Base-by-base conservation (phyloP, 257 asterid genomes). In the Solanum tarapatanum region DNA sequence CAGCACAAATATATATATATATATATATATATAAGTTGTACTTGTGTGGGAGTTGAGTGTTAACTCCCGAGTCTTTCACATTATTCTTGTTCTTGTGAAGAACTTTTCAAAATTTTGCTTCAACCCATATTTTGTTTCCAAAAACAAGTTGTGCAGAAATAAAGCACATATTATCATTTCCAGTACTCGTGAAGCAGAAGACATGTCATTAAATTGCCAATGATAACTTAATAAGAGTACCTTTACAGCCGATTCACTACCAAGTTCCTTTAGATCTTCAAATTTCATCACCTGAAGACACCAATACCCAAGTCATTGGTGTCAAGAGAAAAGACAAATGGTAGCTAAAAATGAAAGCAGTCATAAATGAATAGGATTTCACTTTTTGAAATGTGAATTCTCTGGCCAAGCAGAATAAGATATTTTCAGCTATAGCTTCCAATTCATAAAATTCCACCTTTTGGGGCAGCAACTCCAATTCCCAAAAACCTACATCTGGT, bases 231-330 rank as follows among this genome's bases (percentile, higher is more conserved):
- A 45, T 26, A 19, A 51, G 35, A 45, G 48, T 94, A 96, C 99
- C 99, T 97, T 97, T 72, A 96, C 98, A 11, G 99, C 98, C 6
- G 98, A 30, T 91, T 97, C 99, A 87, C 89, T 92, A n/a, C 97
- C 99, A 6, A 93, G 94, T 91, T 95, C 99, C 95, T 97, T 95
- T 41, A 97, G 92, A 91, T 97, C 99, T 82, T 95, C 98, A 90
- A 95, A 96, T 91, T 97, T 97, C 99, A 96, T 97, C 62, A 97
- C 99, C 99, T 97, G 87, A 84, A 90, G 84, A 35, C 64, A 87
- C 80, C 86, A 88, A 85, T 74, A 84, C n/a, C n/a, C 11, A 70
- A 64, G 37, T 73, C 77, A 28, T 17, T 45, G 12, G 84, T 45
- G 35, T 80, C 17, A 14, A 45, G 84, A 45, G 36, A 80, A 8